Percentiles rank a stretch among this genome's conserved stretches.
Evolutionary conservation across 805 yeast genomes (phyloP).

Genomic region (Yarrowia sp.): DNA sequence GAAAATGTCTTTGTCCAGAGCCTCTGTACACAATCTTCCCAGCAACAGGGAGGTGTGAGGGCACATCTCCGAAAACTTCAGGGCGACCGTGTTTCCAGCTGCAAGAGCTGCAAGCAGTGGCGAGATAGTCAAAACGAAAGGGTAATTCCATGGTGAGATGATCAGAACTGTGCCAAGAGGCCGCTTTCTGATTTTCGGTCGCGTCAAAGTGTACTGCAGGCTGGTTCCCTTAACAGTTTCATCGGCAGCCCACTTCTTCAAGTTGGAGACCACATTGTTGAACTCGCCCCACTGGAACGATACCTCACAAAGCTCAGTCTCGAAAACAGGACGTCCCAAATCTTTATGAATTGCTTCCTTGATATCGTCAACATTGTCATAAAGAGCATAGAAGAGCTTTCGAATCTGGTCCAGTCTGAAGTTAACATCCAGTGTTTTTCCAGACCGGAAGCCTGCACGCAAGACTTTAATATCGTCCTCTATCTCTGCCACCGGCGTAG

Average conservation of each 20-base stretch:
- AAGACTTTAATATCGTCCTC: not conserved
- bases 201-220: conserved; percentile 42
- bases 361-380: conserved; percentile 63
- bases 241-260: conserved; percentile 68
- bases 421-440: conserved; percentile 59
- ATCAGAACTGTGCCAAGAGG: conserved; percentile 71
- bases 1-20: conserved; percentile 64
- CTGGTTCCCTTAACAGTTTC: conserved; percentile 45
- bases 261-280: conserved; percentile 61
- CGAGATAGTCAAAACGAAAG: conserved; percentile 64
- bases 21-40: conserved; percentile 59
- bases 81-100: conserved; percentile 78
- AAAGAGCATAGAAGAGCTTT: conserved; percentile 68
- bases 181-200: conserved; percentile 46
- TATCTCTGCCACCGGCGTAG: conserved; percentile 1
- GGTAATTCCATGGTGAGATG: conserved; percentile 81
- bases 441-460: conserved; percentile 53
- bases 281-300: conserved; percentile 61
- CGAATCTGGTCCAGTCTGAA: conserved; percentile 68
- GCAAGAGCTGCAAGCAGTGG: conserved; percentile 83
- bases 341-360: conserved; percentile 68
- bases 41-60: conserved; percentile 65
- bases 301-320: conserved; percentile 67
- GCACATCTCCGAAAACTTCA: conserved; percentile 75
- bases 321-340: conserved; percentile 68